Base-by-base conservation (phyloP, 768 basidiomycete species). In the Coprinellus aureogranulatus region DNA sequence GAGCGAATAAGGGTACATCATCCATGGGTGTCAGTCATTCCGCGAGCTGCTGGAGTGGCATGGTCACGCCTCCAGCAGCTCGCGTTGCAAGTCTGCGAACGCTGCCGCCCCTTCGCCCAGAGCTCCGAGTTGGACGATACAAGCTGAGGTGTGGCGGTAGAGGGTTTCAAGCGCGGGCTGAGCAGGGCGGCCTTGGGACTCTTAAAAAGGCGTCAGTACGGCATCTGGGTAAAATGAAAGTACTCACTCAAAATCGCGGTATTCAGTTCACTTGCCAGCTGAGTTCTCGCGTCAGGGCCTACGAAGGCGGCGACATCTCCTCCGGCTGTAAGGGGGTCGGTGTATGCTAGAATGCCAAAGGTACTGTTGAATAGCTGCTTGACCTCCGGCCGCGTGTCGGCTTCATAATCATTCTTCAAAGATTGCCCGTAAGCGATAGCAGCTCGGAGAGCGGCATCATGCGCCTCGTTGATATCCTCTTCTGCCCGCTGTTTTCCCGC, bases 291-390 rank as follows among this genome's bases (percentile, higher is more conserved):
- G 42, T 81, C 82, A 58, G 85, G 81, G 40, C 90, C 85, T 9
- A 84, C 89, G 22, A 90, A 80, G 60, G 83, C 84, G 20, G 85
- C 82, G 16, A 84, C 81, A 30, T 83, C 79, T 12, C 87, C 87
- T 3, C 83, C 84, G 5, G 81, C 86, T 55, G 81, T 81, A 58
- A 83, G 70, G 22, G 90, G 91, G 67, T 91, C 86, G 42, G 87
- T 82, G 67, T 85, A 94, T 37, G 91, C 90, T 58, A 94, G 82
- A 55, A 94, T 85, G 26, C 87, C 84, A 60, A 91, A 89, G 9
- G 92, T 89, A 54, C 84, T 81, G 65, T 85, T 85, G 68, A 91
- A 84, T 48, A 89, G 75, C 14, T 79, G 75, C 54, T 84, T 81
- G 30, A 93, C 81, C 62, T 85, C 84, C 1, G 83, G 75, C 23